Base-by-base conservation (phyloP, 1,284 basidiomycete genomes). In the Pseudozyma sp. region DNA sequence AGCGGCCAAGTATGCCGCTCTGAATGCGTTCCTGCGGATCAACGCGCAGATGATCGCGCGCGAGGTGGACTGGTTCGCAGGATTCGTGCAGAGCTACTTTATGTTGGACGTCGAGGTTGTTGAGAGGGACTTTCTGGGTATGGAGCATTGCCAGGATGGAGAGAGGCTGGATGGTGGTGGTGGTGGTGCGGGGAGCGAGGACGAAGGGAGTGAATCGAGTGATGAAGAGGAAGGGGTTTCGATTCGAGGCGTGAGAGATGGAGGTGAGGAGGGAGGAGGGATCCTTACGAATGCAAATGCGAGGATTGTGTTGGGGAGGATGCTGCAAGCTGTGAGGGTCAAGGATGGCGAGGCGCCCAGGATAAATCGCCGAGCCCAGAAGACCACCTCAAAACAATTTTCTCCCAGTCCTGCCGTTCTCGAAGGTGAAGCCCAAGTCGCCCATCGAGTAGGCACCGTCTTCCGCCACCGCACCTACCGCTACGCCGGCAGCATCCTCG, bases 381-480 rank as follows among this genome's bases (percentile, higher is more conserved):
- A 35, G 31, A 44, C 16, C 47, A 24, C 24, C 1, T 24, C 24
- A 24, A 24, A 24, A 24, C 24, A 4, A 24, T 24, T 4, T 4
- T 24, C 24, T 24, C 24, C 24, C 24, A 24, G 24, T 24, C 24
- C 24, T 24, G 24, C 24, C 2, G 24, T 1, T 24, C 24, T 24
- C 24, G 50, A 43, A 42, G 46, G n/a, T n/a, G n/a, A 50, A 33
- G 52, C 59, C 24, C 31, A 42, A n/a, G 51, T 72, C 33, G 48
- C 51, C 1, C 58, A 65, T 30, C 54, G 63, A 4, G 60, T 79
- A 4, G 77, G 77, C 7, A 78, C 76, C 4, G 34, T 79, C 13
- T 79, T 79, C 46, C 54, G 58, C 9, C 77, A 79, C 42, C 63
- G 76, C 6, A 72, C 58, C n/a, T 78, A 69, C 24, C 61, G 68